Evolutionary conservation across 177 flowering plant genomes (phyloP).

Genomic region (Vitis hybrid): DNA sequence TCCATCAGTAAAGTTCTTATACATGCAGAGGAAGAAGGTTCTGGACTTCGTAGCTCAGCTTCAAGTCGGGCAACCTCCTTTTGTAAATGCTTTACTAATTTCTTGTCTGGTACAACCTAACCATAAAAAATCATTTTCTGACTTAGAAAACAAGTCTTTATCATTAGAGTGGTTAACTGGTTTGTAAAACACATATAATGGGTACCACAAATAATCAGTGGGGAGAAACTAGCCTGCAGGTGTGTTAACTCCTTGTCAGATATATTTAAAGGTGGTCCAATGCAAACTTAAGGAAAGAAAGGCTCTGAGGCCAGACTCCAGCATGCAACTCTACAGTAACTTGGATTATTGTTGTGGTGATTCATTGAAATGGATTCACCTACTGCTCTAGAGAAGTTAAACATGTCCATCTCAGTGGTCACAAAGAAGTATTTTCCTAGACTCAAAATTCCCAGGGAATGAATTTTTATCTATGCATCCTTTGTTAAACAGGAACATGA

Average conservation of each 20-base stretch:
- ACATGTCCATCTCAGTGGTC: too few relatives aligned
- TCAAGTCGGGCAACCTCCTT: constrained; percentile 84
- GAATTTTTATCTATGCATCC: too few relatives aligned
- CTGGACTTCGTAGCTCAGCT: constrained; percentile 74
- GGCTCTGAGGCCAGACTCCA: too few relatives aligned
- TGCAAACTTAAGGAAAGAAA: too few relatives aligned
- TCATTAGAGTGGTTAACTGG: neutral
- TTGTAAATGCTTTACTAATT: constrained; percentile 66
- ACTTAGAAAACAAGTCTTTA: neutral
- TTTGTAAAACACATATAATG: neutral
- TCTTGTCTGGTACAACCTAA: constrained; percentile 76
- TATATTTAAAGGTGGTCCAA: too few relatives aligned
- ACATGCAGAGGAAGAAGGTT: constrained; percentile 47
- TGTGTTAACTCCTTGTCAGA: neutral
- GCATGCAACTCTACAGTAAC: too few relatives aligned
- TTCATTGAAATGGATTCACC: too few relatives aligned
- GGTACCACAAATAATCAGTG: neutral
- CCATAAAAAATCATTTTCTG: constrained; percentile 3
- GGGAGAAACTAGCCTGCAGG: neutral
- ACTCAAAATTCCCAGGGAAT: too few relatives aligned
- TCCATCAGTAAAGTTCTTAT: constrained; percentile 47
- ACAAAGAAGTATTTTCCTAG: too few relatives aligned
- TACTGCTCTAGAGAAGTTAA: too few relatives aligned
- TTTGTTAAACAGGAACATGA: too few relatives aligned
- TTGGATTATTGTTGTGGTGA: too few relatives aligned